Evolutionary conservation across 495 filamentous ascomycete species (phyloP).

Genomic region (Staphylotrichum longicolle): DNA sequence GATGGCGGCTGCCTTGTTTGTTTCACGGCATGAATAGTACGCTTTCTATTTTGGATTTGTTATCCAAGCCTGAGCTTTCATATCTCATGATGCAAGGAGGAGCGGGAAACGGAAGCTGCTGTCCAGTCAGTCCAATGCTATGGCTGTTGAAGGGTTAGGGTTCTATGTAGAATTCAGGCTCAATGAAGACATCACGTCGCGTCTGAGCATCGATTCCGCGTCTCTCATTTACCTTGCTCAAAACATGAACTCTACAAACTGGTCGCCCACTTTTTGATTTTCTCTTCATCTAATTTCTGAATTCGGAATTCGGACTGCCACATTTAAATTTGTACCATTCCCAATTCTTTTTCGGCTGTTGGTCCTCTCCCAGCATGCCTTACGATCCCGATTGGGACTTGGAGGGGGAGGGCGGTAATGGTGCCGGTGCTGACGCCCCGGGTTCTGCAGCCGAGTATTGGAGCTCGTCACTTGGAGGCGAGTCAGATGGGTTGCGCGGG

Average conservation of each 20-base stretch:
- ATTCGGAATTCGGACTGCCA: too few relatives aligned
- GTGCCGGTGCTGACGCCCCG: too few relatives aligned
- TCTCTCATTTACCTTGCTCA: too few relatives aligned
- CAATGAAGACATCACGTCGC: too few relatives aligned
- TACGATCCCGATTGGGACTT: conserved; percentile 21
- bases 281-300: too few relatives aligned
- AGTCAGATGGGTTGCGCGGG: background rate
- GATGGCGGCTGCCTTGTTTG: background rate
- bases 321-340: too few relatives aligned
- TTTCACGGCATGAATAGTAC: background rate
- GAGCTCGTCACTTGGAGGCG: background rate
- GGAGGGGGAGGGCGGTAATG: background rate
- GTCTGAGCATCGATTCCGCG: too few relatives aligned
- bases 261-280: background rate
- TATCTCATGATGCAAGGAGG: too few relatives aligned
- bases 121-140: background rate
- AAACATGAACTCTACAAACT: too few relatives aligned
- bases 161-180: background rate
- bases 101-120: too few relatives aligned
- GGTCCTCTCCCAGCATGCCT: conserved; percentile 22
- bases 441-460: background rate
- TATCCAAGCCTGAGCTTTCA: too few relatives aligned
- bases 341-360: too few relatives aligned
- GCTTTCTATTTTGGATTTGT: background rate
- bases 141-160: background rate